Conservation (phyloP, 257 asterid genomes). For the Paulownia fortunei region DNA sequence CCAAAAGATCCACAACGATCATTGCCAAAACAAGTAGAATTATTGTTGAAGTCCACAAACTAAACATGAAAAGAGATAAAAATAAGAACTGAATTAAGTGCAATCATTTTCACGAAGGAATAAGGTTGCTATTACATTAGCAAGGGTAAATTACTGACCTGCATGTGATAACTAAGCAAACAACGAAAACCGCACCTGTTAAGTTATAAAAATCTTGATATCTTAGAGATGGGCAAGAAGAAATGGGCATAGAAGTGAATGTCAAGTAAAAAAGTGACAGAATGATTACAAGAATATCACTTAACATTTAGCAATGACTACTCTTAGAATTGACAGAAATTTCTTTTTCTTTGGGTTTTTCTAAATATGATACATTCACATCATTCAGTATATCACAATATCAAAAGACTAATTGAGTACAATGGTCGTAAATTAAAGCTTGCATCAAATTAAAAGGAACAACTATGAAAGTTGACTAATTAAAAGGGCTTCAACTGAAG, state of each 20-base stretch:
- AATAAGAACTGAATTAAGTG: not conserved
- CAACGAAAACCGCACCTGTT: constrained; percentile 92
- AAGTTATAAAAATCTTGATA: constrained; percentile 13
- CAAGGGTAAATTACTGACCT: constrained; percentile 56
- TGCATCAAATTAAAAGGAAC: too few relatives aligned
- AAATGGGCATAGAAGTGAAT: not conserved
- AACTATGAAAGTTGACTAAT: too few relatives aligned
- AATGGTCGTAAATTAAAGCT: too few relatives aligned
- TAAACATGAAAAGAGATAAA: constrained; percentile 35
- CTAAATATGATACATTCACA: not conserved
- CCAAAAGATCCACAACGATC: constrained; percentile 97
- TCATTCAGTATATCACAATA: not conserved
- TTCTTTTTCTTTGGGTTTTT: not conserved
- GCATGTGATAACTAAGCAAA: constrained; percentile 90
- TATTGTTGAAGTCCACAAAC: constrained; percentile 97
- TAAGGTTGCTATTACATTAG: not conserved
- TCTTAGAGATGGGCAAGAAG: constrained; percentile 20
- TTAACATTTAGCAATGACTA: too few relatives aligned
- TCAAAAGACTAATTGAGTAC: not conserved
- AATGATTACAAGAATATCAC: not conserved
- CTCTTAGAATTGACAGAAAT: not conserved
- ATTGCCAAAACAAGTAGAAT: constrained; percentile 83
- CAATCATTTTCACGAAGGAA: constrained; percentile 23
- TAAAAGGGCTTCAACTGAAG: too few relatives aligned
- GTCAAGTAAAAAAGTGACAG: too few relatives aligned